phyloP scores from a whole-genome alignment of 257 asterid genomes.

The Solanum arcanum region DNA sequence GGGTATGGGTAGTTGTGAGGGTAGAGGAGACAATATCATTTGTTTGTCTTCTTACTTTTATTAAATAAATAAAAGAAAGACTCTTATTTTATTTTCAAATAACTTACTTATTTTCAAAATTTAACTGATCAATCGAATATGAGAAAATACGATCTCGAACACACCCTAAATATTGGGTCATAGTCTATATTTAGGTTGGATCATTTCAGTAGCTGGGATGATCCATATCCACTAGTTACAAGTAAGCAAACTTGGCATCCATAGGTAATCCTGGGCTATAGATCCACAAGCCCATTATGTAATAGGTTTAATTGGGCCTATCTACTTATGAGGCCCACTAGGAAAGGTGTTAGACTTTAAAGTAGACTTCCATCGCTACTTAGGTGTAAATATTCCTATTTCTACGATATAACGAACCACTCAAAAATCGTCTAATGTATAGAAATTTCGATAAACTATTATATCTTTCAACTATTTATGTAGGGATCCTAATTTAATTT shows the following conservation, averaged over 20 bases:
- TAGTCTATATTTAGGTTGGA: not conserved
- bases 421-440: not conserved
- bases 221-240: not conserved
- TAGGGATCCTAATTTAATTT: too few relatives aligned
- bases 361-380: not conserved
- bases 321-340: not conserved
- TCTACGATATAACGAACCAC: not conserved
- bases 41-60: too few relatives aligned
- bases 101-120: too few relatives aligned
- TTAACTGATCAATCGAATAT: too few relatives aligned
- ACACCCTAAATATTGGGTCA: not conserved
- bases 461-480: not conserved
- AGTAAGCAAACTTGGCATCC: not conserved
- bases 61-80: not conserved
- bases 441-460: too few relatives aligned
- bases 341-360: not conserved
- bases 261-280: not conserved
- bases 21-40: not conserved
- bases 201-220: not conserved
- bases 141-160: not conserved
- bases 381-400: not conserved
- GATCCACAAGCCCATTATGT: not conserved
- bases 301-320: not conserved
- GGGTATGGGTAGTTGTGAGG: too few relatives aligned
- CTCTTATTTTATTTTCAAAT: too few relatives aligned